Evolutionary conservation across 2,329 filamentous ascomycete genomes (phyloP), one percentile per base, ranked within the genome.

Genomic region (Curvularia hawaiiensis): DNA sequence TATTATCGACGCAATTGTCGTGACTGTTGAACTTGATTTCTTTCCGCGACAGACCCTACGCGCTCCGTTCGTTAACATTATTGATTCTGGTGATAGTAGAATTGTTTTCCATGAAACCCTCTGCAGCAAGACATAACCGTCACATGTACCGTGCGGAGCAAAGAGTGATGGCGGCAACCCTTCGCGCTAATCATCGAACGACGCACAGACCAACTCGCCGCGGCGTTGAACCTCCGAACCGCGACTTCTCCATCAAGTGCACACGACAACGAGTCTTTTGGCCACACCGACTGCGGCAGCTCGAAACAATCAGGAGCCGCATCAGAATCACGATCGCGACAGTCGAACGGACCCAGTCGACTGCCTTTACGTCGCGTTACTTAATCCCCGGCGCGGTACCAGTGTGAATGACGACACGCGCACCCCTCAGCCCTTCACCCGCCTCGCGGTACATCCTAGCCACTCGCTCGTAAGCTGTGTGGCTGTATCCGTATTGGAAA

Each of bases 331-430:
- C 52, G 33, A 39, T n/a, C 28, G 7, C 38, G 43, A 49, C 26
- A 1, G 44, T 16, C 18, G 20, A 18, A 44, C 35, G 28, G 35
- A 24, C 31, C 2, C 22, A 24, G 1, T 26, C 26, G 41, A 30
- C 28, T 18, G 33, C 43, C 35, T 47, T 38, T 38, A 22, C 20
- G 39, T 14, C 28, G 47, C 46, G 30, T 39, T 39, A 31, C 49
- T 45, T 39, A 39, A 52, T 46, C 16, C 35, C 35, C 54, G 54
- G 47, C 58, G 46, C 51, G 61, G 53, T 47, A 40, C 59, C 41
- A 56, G 63, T 50, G 63, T 67, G 59, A 48, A 69, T 69, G 65
- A 67, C 64, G 64, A 56, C 58, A 54, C 48, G 59, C 60, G 54
- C 60, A 58, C 54, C 52, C 52, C 60, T 58, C 59, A 33, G 58